Evolutionary conservation across 257 asterid genomes (phyloP).

Genomic region (Solanum piurae): DNA sequence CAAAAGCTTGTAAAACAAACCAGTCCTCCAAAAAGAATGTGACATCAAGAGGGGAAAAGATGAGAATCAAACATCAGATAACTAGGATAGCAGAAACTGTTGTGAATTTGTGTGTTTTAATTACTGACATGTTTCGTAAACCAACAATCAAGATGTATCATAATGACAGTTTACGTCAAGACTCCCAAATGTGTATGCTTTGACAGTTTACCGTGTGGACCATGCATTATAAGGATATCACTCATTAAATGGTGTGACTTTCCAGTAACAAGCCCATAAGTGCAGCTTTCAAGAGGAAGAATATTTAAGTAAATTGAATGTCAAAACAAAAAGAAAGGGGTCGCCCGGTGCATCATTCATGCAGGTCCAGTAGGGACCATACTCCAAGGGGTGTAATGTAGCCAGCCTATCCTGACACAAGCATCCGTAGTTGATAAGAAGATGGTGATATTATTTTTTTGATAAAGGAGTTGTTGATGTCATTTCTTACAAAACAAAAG

Average conservation of each 20-base stretch:
- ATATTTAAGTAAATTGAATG: neutral
- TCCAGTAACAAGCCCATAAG: neutral
- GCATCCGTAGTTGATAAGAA: neutral
- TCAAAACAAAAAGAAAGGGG: neutral
- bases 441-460: neutral
- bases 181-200: neutral
- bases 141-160: neutral
- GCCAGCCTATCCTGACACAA: neutral
- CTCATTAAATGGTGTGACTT: neutral
- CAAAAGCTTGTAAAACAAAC: neutral
- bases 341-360: neutral
- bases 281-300: neutral
- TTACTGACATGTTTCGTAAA: neutral
- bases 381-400: neutral
- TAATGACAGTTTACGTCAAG: neutral
- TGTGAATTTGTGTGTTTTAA: neutral
- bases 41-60: neutral
- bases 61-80: neutral
- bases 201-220: neutral
- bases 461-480: neutral
- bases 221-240: neutral
- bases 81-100: neutral
- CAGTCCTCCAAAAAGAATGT: neutral
- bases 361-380: neutral
- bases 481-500: neutral